A percentile compares a stretch with the other conserved stretches of the same genome.
Conservation (phyloP, 2,329 filamentous ascomycete species). For the Pseudogymnoascus destructans region DNA sequence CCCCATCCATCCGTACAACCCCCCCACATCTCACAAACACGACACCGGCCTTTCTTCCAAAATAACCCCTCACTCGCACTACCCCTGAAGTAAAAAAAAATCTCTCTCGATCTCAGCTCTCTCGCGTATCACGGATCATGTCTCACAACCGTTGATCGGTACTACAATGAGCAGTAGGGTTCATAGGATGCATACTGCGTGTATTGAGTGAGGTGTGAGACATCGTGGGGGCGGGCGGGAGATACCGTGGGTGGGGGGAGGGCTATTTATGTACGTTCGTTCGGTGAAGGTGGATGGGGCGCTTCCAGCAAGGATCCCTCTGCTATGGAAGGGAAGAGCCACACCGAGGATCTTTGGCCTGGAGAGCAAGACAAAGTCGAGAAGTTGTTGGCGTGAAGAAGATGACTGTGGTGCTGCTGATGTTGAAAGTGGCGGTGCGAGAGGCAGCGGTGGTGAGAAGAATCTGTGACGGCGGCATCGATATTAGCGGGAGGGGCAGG, state of each 20-base stretch:
- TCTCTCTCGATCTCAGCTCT: neutral
- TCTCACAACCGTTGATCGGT: neutral
- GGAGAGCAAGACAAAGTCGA: no score
- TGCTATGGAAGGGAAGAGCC: no score
- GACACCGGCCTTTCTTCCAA: neutral
- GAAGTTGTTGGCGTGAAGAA: neutral
- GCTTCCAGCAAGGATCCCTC: no score
- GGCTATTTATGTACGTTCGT: neutral
- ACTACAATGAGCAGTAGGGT: neutral
- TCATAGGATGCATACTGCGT: neutral
- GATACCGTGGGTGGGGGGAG: neutral
- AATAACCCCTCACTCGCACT: neutral
- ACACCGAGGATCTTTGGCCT: no score
- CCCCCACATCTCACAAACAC: neutral
- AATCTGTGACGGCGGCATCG: neutral
- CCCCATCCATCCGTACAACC: neutral
- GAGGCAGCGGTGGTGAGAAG: neutral
- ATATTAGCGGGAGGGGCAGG: neutral
- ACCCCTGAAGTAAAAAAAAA: neutral
- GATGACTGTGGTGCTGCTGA: neutral
- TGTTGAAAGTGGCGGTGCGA: neutral
- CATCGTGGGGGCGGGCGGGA: neutral
- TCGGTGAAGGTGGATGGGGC: neutral
- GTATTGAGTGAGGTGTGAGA: neutral
- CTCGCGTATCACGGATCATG: slow-evolving; percentile 1